phyloP scores from a whole-genome alignment of 306 rosid genomes.

The Glycine latifolia region DNA sequence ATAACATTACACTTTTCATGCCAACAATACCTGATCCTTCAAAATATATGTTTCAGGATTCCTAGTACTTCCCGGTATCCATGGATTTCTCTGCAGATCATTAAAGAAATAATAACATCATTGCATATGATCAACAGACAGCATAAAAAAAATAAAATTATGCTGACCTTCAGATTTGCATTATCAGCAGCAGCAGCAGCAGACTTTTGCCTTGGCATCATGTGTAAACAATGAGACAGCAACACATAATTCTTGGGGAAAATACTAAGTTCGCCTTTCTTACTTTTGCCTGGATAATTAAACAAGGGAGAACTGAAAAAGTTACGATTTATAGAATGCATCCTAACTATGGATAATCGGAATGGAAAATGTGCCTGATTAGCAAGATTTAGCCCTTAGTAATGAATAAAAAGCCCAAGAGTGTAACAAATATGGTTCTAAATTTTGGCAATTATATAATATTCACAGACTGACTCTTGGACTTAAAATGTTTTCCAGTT shows the following conservation, averaged over 20 bases:
- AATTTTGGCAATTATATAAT: neutral
- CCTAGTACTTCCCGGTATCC: constrained; percentile 85
- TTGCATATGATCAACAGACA: constrained; percentile 22
- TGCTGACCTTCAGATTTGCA: constrained; percentile 67
- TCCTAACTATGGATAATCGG: neutral
- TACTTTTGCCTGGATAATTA: constrained; percentile 85
- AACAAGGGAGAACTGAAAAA: constrained; percentile 33
- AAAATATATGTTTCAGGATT: constrained; percentile 82
- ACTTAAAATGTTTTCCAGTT: constrained; percentile 11
- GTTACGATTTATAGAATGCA: neutral
- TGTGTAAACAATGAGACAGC: constrained; percentile 84
- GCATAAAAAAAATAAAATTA: constrained; percentile 13
- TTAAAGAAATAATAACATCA: constrained; percentile 21
- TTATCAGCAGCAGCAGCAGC: constrained; percentile 64
- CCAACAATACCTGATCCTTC: constrained; percentile 63
- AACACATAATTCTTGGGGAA: constrained; percentile 71
- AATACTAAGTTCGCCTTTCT: constrained; percentile 88
- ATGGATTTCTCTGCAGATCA: constrained; percentile 58
- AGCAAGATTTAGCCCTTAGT: constrained; percentile 12
- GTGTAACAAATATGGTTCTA: neutral
- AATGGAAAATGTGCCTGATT: neutral
- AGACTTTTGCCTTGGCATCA: constrained; percentile 86
- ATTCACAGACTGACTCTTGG: neutral
- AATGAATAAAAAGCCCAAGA: neutral
- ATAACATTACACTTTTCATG: neutral